A percentile compares a stretch with the other conserved stretches of the same genome.
phyloP scores from a whole-genome alignment of 2,329 filamentous ascomycete genomes.

The Diaporthe sp. region DNA sequence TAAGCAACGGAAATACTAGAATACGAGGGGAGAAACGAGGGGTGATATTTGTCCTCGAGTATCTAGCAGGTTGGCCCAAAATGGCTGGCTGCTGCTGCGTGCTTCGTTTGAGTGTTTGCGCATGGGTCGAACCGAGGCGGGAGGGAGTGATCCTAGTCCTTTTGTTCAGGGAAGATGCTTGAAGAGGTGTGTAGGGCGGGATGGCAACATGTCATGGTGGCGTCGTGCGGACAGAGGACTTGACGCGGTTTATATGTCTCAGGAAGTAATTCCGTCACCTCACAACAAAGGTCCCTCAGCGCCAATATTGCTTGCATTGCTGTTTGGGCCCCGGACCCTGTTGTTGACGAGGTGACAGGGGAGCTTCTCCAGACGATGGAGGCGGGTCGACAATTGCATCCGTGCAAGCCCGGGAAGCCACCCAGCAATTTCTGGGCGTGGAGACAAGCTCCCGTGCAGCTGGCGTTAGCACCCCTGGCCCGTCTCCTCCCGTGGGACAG shows the following conservation, averaged over 20 bases:
- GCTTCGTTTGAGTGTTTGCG: slow-evolving; percentile 34
- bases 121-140: slow-evolving; percentile 30
- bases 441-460: slow-evolving; percentile 41
- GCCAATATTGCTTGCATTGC: slow-evolving; percentile 34
- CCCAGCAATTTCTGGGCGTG: slow-evolving; percentile 40
- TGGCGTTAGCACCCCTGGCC: slow-evolving; percentile 30
- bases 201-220: slow-evolving; percentile 9
- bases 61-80: not conserved
- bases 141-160: slow-evolving; percentile 7
- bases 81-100: slow-evolving; percentile 23
- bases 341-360: slow-evolving; percentile 31
- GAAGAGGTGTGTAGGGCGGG: slow-evolving; percentile 13
- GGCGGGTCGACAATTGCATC: slow-evolving; percentile 24
- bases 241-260: slow-evolving; percentile 38
- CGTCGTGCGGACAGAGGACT: slow-evolving; percentile 31
- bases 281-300: slow-evolving; percentile 22
- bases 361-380: slow-evolving; percentile 33
- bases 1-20: not conserved
- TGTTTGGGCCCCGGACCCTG: slow-evolving; percentile 24
- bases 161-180: slow-evolving; percentile 36
- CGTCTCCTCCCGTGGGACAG: slow-evolving; percentile 32
- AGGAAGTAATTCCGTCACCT: slow-evolving; percentile 14
- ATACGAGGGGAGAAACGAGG: slow-evolving; percentile 3
- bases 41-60: slow-evolving; percentile 26
- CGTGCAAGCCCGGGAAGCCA: slow-evolving; percentile 15